These are phyloP conservation scores for Vicia villosa DNA, from an alignment of 306 rosid species.

Conservation along the genomic window DNA sequence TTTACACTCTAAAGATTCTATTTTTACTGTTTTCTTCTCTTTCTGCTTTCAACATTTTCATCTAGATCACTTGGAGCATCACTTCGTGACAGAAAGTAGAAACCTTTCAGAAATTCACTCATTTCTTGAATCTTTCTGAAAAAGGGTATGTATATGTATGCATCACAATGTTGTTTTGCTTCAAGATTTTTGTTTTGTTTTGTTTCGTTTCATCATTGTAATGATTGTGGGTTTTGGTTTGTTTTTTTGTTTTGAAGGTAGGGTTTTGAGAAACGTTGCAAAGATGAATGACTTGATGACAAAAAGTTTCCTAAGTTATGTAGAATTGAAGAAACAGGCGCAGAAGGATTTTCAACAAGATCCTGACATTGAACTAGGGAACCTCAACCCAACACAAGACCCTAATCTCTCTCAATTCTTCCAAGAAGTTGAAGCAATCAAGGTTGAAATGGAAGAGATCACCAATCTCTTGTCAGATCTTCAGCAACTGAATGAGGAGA, in stretches of 20 bases:
- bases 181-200: not conserved
- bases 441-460: slow-evolving; percentile 83
- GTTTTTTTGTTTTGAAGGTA: slow-evolving; percentile 38
- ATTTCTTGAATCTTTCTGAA: slow-evolving; percentile 45
- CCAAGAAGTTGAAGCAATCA: slow-evolving; percentile 62
- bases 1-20: slow-evolving; percentile 1
- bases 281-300: slow-evolving; percentile 97
- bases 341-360: slow-evolving; percentile 58
- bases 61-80: slow-evolving; percentile 42
- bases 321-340: slow-evolving; percentile 79
- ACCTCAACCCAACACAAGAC: slow-evolving; percentile 63
- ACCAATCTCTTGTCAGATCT: slow-evolving; percentile 90
- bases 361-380: slow-evolving; percentile 64
- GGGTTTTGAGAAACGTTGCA: slow-evolving; percentile 43
- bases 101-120: slow-evolving; percentile 46
- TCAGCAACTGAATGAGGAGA: slow-evolving; percentile 68
- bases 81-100: slow-evolving; percentile 10
- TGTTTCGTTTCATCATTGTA: not conserved
- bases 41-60: slow-evolving; percentile 21
- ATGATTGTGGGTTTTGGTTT: slow-evolving; percentile 12
- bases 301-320: slow-evolving; percentile 87
- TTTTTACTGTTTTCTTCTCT: slow-evolving; percentile 15
- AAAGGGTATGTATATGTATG: slow-evolving; percentile 39
- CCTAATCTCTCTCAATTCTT: slow-evolving; percentile 76
- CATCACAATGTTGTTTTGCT: slow-evolving; percentile 23